Evolutionary conservation across 225 moss, liverwort and hornwort genomes (phyloP), one percentile per base, ranked within the genome.

Genomic region (Polytrichum formosum): DNA sequence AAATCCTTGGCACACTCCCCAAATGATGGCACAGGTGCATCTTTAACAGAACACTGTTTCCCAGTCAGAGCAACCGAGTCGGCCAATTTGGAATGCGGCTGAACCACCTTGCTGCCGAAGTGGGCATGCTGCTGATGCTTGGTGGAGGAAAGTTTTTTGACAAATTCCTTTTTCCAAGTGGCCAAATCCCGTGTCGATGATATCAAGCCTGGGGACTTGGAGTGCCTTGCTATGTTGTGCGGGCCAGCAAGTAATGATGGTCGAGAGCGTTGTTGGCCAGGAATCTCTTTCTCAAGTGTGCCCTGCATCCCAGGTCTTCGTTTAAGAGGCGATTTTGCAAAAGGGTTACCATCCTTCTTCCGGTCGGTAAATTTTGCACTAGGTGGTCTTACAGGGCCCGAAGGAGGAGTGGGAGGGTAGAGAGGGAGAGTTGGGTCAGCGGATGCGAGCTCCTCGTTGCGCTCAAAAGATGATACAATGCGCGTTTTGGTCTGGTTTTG

Each of bases 401-500:
- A 16, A 2, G 27, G 20, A 18, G 53, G 16, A 68, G 66, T 20
- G 35, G 54, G 55, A 64, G 74, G 77, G 63, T 69, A 70, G 1
- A 75, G 62, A 28, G 77, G 75, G 19, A 77, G 69, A 55, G 27
- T 58, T 7, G 26, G 74, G 33, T 69, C 19, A 19, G 6, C 66
- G 20, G 70, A 67, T 23, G 60, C 75, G 30, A 70, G 66, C 46
- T 75, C 75, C 61, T 79, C 72, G 59, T 70, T 75, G 10, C 1
- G 30, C 54, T 78, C 61, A 54, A 70, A 70, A 58, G 81, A 73
- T 63, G 77, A 73, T 59, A 33, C 18, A 1, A 18, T 18, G 13
- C 53, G 28, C 27, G 72, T 23, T 27, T 68, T 69, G 56, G 23
- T 6, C 21, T 6, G 9, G 6, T 20, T 6, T 6, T 1, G 20